Conservation (phyloP, 345 rosid species). For the Physaria fendleri region DNA sequence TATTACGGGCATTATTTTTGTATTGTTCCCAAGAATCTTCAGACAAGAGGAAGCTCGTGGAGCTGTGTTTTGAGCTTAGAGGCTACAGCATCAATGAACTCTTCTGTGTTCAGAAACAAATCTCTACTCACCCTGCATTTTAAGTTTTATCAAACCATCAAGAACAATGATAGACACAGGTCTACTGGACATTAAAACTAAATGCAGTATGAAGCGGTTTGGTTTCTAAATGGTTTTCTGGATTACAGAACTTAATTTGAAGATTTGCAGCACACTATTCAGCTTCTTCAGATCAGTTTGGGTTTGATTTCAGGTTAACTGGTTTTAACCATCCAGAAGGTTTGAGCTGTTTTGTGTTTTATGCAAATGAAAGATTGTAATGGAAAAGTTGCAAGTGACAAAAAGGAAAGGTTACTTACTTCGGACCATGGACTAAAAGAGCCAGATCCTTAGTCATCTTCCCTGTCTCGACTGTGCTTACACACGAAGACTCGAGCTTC, state of each 20-base stretch:
- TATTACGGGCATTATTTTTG: slow-evolving; percentile 1
- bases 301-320: not conserved
- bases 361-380: slow-evolving; percentile 3
- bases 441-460: slow-evolving; percentile 99
- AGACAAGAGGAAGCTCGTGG: slow-evolving; percentile 35
- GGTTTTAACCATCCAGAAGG: not conserved
- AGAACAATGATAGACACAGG: not conserved
- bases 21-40: slow-evolving; percentile 7
- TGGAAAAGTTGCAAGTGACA: slow-evolving; percentile 5
- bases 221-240: not conserved
- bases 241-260: not conserved
- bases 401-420: slow-evolving; percentile 40
- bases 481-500: slow-evolving; percentile 83
- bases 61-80: slow-evolving; percentile 50
- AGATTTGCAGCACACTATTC: not conserved
- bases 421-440: slow-evolving; percentile 68
- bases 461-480: slow-evolving; percentile 79
- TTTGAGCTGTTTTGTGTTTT: not conserved
- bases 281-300: not conserved
- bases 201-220: not conserved
- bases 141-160: not conserved
- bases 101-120: slow-evolving; percentile 67
- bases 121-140: slow-evolving; percentile 66
- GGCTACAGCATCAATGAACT: slow-evolving; percentile 81
- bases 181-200: not conserved